Evolutionary conservation across 1,284 basidiomycete species (phyloP).

Genomic region (Singerocomus inundabilis): DNA sequence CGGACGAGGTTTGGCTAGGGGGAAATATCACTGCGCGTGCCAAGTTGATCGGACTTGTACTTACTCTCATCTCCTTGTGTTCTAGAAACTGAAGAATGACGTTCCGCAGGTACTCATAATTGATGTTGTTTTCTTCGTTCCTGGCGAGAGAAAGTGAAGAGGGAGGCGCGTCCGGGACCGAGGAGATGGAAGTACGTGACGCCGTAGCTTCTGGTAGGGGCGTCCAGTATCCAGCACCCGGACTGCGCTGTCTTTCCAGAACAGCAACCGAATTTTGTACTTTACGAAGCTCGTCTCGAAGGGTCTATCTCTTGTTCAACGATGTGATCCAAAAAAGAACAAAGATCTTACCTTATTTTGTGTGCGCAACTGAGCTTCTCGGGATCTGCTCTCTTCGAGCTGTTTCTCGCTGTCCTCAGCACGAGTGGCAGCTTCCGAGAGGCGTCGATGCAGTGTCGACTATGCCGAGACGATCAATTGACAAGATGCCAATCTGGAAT

Average conservation of each 20-base stretch:
- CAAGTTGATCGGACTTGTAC: conserved; percentile 24
- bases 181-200: conserved; percentile 47
- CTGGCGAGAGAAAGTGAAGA: conserved; percentile 39
- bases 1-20: conserved; percentile 81
- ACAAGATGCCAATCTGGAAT: neutral
- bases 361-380: conserved; percentile 64
- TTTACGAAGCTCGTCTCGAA: conserved; percentile 90
- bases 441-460: conserved; percentile 46
- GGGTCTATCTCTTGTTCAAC: conserved; percentile 47
- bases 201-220: conserved; percentile 44
- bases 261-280: conserved; percentile 87
- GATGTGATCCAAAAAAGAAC: neutral
- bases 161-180: conserved; percentile 40
- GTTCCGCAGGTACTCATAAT: conserved; percentile 93
- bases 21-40: conserved; percentile 7
- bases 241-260: conserved; percentile 86
- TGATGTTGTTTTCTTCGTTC: conserved; percentile 88
- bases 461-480: conserved; percentile 24
- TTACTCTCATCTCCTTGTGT: conserved; percentile 83
- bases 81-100: conserved; percentile 92
- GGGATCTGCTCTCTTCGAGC: conserved; percentile 60
- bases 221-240: conserved; percentile 92
- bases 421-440: conserved; percentile 45
- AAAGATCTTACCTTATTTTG: conserved; percentile 66
- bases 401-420: conserved; percentile 52